phyloP scores from a whole-genome alignment of 495 filamentous ascomycete species.

The Monascus purpureus region DNA sequence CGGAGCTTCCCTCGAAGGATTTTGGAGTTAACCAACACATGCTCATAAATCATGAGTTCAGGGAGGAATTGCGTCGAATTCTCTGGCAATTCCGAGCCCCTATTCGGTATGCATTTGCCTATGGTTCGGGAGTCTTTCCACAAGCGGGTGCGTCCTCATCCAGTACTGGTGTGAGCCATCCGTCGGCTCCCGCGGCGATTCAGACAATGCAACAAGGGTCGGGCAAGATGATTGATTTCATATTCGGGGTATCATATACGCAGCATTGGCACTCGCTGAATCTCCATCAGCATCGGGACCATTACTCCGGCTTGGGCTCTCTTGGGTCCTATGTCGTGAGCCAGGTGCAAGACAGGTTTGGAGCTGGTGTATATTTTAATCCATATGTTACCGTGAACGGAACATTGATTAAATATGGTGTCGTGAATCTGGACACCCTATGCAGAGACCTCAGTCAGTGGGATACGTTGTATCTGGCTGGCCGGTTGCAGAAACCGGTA shows the following conservation, averaged over 20 bases:
- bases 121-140: slow-evolving; percentile 91
- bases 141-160: slow-evolving; percentile 47
- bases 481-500: slow-evolving; percentile 90
- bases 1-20: slow-evolving; percentile 72
- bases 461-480: slow-evolving; percentile 88
- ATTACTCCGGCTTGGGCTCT: slow-evolving; percentile 79
- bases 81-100: slow-evolving; percentile 89
- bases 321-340: slow-evolving; percentile 75
- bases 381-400: slow-evolving; percentile 93
- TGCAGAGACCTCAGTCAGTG: slow-evolving; percentile 73
- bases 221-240: slow-evolving; percentile 96
- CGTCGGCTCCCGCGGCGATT: slow-evolving; percentile 63
- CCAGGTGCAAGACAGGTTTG: slow-evolving; percentile 71
- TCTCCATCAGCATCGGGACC: slow-evolving; percentile 71
- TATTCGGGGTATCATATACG: slow-evolving; percentile 88
- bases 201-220: slow-evolving; percentile 68
- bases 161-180: slow-evolving; percentile 44
- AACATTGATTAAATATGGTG: slow-evolving; percentile 92
- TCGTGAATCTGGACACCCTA: slow-evolving; percentile 84
- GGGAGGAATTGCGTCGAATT: slow-evolving; percentile 73
- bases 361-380: slow-evolving; percentile 95
- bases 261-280: slow-evolving; percentile 97
- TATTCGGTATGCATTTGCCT: slow-evolving; percentile 91
- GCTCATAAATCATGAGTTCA: slow-evolving; percentile 84
- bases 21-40: slow-evolving; percentile 96